Conservation (phyloP, 2,329 filamentous ascomycete species). For the Diaporthe ampelina region DNA sequence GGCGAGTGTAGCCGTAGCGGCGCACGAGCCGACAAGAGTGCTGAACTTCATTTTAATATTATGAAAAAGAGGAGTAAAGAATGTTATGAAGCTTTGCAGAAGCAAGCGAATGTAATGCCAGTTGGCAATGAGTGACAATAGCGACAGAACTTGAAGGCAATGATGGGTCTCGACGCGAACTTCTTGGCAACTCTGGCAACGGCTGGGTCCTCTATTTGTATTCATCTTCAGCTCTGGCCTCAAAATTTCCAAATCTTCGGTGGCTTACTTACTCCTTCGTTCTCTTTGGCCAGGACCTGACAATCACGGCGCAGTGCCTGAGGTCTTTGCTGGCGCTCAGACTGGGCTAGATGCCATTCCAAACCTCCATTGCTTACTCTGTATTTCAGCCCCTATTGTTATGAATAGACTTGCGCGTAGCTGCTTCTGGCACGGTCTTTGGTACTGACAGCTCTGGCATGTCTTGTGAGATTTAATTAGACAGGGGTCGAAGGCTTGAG, state of each 20-base stretch:
- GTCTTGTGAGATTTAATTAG: conserved; percentile 11
- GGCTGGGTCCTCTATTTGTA: background rate
- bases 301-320: background rate
- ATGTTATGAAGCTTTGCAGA: background rate
- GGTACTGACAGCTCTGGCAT: conserved; percentile 13
- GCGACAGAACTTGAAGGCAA: background rate
- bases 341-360: background rate
- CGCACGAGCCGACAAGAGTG: background rate
- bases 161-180: background rate
- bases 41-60: background rate
- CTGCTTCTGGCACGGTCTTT: background rate
- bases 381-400: background rate
- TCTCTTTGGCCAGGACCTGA: background rate
- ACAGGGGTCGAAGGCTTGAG: conserved; percentile 11
- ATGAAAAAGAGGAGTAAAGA: background rate
- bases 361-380: background rate
- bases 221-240: background rate
- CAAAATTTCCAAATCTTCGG: background rate
- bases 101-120: conserved; percentile 15
- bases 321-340: background rate
- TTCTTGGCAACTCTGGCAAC: background rate
- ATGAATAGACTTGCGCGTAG: background rate
- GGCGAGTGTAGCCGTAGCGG: background rate
- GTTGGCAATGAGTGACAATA: conserved; percentile 1
- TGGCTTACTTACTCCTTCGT: background rate